A percentile compares a stretch with the other conserved stretches of the same genome.
phyloP scores from a whole-genome alignment of 371 early-diverging fungal species.

The Funneliformis caledonium region DNA sequence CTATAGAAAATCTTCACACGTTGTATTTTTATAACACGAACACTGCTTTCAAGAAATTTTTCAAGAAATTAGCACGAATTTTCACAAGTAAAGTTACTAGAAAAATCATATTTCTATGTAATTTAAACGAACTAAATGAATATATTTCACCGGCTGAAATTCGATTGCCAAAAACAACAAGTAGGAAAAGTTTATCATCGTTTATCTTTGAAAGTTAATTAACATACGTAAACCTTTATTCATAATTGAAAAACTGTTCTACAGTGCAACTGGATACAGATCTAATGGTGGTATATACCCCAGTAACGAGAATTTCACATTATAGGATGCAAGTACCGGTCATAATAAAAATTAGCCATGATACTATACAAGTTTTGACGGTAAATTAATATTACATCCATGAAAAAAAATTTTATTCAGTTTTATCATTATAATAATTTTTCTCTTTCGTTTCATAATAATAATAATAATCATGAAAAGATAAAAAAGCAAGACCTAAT shows the following conservation, averaged over 20 bases:
- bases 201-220: neutral
- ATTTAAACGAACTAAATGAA: slow-evolving; percentile 72
- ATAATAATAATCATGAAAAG: slow-evolving; percentile 32
- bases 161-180: slow-evolving; percentile 77
- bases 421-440: slow-evolving; percentile 1
- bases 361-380: slow-evolving; percentile 81
- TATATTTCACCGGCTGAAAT: slow-evolving; percentile 72
- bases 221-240: neutral
- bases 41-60: slow-evolving; percentile 73
- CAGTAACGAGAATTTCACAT: slow-evolving; percentile 68
- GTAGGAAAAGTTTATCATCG: slow-evolving; percentile 45
- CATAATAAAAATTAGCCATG: slow-evolving; percentile 79
- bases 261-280: slow-evolving; percentile 72
- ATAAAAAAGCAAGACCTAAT: slow-evolving; percentile 70
- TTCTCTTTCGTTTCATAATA: neutral
- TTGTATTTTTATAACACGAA: slow-evolving; percentile 83
- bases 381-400: slow-evolving; percentile 43
- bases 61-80: slow-evolving; percentile 58
- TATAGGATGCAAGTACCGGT: slow-evolving; percentile 73
- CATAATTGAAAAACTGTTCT: neutral
- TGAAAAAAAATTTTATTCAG: neutral
- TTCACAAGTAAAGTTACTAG: slow-evolving; percentile 66
- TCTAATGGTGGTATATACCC: slow-evolving; percentile 63
- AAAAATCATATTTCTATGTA: slow-evolving; percentile 66
- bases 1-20: slow-evolving; percentile 56